Base-by-base conservation (phyloP, 345 rosid genomes). In the Hypericum androsaemum region DNA sequence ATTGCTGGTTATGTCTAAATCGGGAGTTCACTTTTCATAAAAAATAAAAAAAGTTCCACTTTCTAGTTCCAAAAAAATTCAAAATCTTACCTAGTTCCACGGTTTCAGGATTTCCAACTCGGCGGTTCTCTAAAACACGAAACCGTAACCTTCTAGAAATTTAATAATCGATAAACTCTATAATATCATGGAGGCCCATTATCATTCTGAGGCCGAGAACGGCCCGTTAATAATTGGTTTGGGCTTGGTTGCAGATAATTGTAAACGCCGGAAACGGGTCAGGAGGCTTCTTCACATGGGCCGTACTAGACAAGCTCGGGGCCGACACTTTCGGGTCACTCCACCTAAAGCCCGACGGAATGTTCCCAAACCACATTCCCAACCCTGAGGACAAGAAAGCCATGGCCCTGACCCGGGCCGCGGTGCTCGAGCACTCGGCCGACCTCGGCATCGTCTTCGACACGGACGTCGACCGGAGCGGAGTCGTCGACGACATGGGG, bases 381-480 rank as follows among this genome's bases (percentile, higher is more conserved):
- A 87, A 87, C 60, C 98, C 98, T 0, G 96, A 73, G 60, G 94
- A 87, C 77, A 68, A 81, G 56, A 81, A 65, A 36, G 95, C 98
- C 47, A 90, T 90, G 98, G 71, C 84, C 54, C 72, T 77, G n/a
- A 87, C 96, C 41, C 62, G 81, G 61, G 71, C 89, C 0, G 81
- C 96, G 12, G 98, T 90, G 60, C 74, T 84, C 0, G 68, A 77
- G 35, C 65, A 80, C 73, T 65, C 82, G 0, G 95, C 95, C 2
- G 86, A 90, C 64, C 92, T 90, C 0, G 96, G 98, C n/a, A 82
- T 90, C 39, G 98, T 90, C 39, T 90, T 90, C 28, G 98, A 90
- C 75, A 90, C 98, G 0, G 98, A 90, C 8, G 98, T 90, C 2
- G 96, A 90, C 65, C 77, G 96, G 10, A 84, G 98, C 11, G 98